Evolutionary conservation across 1,284 basidiomycete genomes (phyloP).

Genomic region (Tilletia indica): DNA sequence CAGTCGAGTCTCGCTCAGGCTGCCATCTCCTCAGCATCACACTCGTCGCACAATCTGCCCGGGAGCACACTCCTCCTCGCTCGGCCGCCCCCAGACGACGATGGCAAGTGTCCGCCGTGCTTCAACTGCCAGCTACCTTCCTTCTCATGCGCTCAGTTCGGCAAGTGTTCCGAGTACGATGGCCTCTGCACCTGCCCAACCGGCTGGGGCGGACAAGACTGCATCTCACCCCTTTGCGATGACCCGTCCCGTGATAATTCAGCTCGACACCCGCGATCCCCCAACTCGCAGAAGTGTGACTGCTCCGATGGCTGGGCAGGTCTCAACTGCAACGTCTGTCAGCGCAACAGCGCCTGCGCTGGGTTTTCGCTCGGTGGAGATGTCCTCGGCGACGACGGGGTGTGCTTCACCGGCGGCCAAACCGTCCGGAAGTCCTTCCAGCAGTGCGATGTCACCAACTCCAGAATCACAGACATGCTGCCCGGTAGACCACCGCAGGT

Average conservation of each 20-base stretch:
- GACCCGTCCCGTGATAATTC: conserved; percentile 79
- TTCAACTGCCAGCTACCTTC: conserved; percentile 49
- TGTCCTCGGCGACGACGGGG: conserved; percentile 67
- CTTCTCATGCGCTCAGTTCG: conserved; percentile 60
- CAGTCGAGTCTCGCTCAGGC: conserved; percentile 2
- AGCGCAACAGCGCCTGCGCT: conserved; percentile 31
- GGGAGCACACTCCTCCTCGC: not conserved
- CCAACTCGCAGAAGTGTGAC: conserved; percentile 66
- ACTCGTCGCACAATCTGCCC: not conserved
- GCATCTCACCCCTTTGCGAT: conserved; percentile 73
- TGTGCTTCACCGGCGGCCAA: conserved; percentile 86
- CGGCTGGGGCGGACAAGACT: conserved; percentile 88
- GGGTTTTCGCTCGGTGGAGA: conserved; percentile 40
- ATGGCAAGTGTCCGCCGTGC: conserved; percentile 28
- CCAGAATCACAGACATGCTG: conserved; percentile 84
- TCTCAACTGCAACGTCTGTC: conserved; percentile 70
- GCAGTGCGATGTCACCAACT: conserved; percentile 91
- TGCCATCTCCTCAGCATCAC: not conserved
- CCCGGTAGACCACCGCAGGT: conserved; percentile 86
- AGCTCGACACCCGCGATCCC: conserved; percentile 67
- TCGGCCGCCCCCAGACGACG: not conserved
- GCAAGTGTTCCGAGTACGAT: conserved; percentile 79
- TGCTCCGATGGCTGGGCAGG: conserved; percentile 93
- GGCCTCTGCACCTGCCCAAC: conserved; percentile 86
- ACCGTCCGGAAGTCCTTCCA: conserved; percentile 91